Evolutionary conservation across 2,329 filamentous ascomycete species (phyloP), one percentile per base, ranked within the genome.

Genomic region (Cercospora brassicicola): DNA sequence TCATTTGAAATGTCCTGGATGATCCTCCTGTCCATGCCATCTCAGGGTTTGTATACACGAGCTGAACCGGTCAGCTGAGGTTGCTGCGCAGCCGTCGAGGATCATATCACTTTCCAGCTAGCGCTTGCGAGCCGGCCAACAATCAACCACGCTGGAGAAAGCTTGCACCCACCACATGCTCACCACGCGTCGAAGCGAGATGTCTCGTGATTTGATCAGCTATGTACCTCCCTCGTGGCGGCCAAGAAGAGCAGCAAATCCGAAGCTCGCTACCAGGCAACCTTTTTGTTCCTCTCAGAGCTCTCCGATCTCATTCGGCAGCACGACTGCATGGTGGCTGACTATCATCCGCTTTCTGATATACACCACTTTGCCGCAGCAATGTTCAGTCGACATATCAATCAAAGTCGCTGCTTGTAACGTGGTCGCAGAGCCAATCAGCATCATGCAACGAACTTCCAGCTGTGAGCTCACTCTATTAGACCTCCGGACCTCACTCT

Each of bases 131-230:
- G 48, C 64, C 57, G 42, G 36, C 64, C 64, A 62, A 66, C 39
- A 62, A n/a, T 23, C 30, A 23, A 23, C 18, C 59, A 18, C 28
- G 64, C 15, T 33, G 56, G 18, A 26, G 28, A 55, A 62, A 48
- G 36, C 59, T 20, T 61, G 55, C 33, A 65, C 20, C 31, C 23
- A 33, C 23, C 39, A 61, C 62, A 65, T 65, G 36, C 45, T 30
- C 36, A 45, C 55, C 64, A 66, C 64, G 64, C 57, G 57, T 39
- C 57, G 64, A 66, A 55, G 64, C 64, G 64, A 66, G 56, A 51
- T 45, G 33, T 45, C 51, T 39, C 62, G 10, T 39, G 31, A 51
- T 8, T 26, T 42, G 45, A 51, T 51, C 45, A 23, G 45, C 45
- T 8, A 48, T 23, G 42, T 45, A 23, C 39, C 45, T 20, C 55